Evolutionary conservation across 331 rosid species (phyloP).

Genomic region (Pyrus hybrid): DNA sequence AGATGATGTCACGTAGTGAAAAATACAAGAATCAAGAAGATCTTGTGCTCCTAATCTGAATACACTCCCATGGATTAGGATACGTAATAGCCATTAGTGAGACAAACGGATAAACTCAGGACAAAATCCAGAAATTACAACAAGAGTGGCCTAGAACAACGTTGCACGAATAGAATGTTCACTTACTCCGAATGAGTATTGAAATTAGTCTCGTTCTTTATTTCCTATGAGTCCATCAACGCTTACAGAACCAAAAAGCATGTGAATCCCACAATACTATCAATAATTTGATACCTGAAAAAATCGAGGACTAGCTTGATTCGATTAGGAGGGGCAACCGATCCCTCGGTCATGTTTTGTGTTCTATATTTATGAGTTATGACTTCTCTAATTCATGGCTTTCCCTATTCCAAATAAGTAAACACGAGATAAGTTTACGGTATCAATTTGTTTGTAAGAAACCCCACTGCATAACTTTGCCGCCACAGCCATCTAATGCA

Average conservation of each 20-base stretch:
- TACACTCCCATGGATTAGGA: neutral
- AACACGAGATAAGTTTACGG: neutral
- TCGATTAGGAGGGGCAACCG: too few relatives aligned
- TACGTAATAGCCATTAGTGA: neutral
- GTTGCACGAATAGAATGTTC: neutral
- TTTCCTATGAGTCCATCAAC: too few relatives aligned
- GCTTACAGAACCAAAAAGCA: too few relatives aligned
- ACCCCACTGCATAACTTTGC: constrained; percentile 2
- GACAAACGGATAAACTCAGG: neutral
- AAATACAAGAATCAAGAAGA: neutral
- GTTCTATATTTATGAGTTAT: too few relatives aligned
- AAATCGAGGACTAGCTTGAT: too few relatives aligned
- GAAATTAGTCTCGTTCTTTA: too few relatives aligned
- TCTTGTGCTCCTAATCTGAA: neutral
- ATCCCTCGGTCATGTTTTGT: too few relatives aligned
- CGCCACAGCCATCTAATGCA: constrained; percentile 16
- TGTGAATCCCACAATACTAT: too few relatives aligned
- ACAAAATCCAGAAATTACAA: neutral
- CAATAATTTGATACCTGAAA: too few relatives aligned
- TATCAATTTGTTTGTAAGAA: neutral
- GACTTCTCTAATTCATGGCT: too few relatives aligned
- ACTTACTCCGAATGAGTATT: too few relatives aligned
- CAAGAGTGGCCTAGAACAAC: constrained; percentile 2
- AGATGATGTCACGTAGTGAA: neutral
- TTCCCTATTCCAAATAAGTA: too few relatives aligned